These are phyloP conservation scores for Jamesozyma lodderae DNA, from an alignment of 805 yeast species.

Conservation along the genomic window DNA sequence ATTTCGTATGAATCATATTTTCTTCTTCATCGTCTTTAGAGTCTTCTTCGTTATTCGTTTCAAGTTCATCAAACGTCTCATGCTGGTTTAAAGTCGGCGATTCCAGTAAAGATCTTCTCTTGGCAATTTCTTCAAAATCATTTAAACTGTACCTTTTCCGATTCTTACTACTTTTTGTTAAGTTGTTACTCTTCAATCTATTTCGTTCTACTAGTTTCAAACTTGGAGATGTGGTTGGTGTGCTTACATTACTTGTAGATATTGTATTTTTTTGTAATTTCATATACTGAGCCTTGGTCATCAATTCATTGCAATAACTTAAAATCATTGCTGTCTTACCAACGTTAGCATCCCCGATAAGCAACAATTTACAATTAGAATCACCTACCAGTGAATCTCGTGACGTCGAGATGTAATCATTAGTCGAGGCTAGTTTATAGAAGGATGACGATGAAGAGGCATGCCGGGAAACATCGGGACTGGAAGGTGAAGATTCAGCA, in stretches of 20 bases:
- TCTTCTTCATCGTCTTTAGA: constrained; percentile 10
- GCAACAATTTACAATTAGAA: constrained; percentile 30
- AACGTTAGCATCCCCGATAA: constrained; percentile 40
- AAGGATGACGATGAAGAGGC: not conserved
- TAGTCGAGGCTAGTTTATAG: not conserved
- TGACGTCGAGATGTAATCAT: not conserved
- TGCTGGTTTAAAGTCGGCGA: not conserved
- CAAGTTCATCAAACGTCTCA: no score
- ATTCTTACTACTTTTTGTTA: constrained; percentile 3
- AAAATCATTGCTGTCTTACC: constrained; percentile 41
- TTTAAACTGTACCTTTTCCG: constrained; percentile 27
- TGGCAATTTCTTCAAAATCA: constrained; percentile 28
- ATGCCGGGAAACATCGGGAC: not conserved
- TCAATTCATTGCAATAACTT: constrained; percentile 34
- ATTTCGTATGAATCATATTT: constrained; percentile 30
- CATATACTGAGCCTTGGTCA: constrained; percentile 18
- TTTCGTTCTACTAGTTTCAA: constrained; percentile 1
- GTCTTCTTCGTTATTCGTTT: constrained; percentile 7
- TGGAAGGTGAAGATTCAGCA: no score
- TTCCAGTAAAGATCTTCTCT: constrained; percentile 8
- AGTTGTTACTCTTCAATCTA: not conserved
- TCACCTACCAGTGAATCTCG: constrained; percentile 1
- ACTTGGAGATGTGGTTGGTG: constrained; percentile 2
- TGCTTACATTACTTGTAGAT: not conserved
- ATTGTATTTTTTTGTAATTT: not conserved